Evolutionary conservation across 495 filamentous ascomycete genomes (phyloP).

Genomic region (Penicillium waksmanii): DNA sequence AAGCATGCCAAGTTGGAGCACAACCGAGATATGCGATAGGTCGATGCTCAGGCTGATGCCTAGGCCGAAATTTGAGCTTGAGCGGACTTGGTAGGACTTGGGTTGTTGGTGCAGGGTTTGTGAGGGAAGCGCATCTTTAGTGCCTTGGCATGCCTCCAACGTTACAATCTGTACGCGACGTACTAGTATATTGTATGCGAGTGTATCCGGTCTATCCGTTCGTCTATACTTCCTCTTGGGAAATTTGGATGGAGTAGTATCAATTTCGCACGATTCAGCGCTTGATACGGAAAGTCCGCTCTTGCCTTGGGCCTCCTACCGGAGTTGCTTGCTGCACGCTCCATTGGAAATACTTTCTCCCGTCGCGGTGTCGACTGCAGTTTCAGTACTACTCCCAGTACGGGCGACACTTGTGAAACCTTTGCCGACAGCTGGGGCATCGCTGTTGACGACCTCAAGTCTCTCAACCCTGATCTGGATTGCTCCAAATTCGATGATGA

Average conservation of each 20-base stretch:
- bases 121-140: conserved; percentile 6
- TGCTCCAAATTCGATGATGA: conserved; percentile 19
- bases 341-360: conserved; percentile 11
- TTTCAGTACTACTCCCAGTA: conserved; percentile 10
- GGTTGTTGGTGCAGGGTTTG: conserved; percentile 5
- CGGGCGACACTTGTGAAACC: conserved; percentile 16
- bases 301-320: conserved; percentile 3
- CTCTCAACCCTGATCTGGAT: conserved; percentile 18
- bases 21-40: conserved; percentile 4
- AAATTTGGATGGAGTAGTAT: conserved; percentile 7
- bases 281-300: conserved; percentile 6
- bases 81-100: conserved; percentile 1
- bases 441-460: conserved; percentile 7
- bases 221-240: conserved; percentile 7
- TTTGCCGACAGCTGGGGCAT: conserved; percentile 20
- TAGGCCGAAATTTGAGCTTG: conserved; percentile 5
- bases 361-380: conserved; percentile 17
- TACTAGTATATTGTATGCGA: conserved; percentile 8
- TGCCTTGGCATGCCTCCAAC: conserved; percentile 8
- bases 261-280: conserved; percentile 6
- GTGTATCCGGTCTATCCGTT: conserved; percentile 5
- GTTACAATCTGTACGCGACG: conserved; percentile 9
- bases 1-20: conserved; percentile 7
- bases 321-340: conserved; percentile 11
- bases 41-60: conserved; percentile 4